Percentiles rank a stretch among this genome's conserved stretches.
These are phyloP conservation scores for Pleurotus platypus DNA, from an alignment of 768 basidiomycete genomes.

Conservation along the genomic window DNA sequence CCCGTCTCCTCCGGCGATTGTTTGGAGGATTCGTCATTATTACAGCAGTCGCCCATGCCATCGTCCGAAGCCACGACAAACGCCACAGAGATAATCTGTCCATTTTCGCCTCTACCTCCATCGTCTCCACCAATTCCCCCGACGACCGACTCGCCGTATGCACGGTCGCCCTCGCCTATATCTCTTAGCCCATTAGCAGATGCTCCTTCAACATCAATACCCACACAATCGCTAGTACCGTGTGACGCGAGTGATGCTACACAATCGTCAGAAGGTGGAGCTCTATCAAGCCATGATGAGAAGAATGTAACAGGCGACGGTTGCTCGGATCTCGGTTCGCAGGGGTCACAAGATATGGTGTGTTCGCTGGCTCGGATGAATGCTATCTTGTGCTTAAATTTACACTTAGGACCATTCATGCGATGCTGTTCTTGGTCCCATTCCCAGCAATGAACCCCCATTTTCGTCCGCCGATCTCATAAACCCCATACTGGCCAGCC, in stretches of 20 bases:
- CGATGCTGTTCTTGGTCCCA: too few relatives aligned
- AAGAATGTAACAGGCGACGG: background rate
- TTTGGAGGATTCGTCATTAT: conserved; percentile 19
- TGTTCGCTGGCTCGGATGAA: background rate
- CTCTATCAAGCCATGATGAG: background rate
- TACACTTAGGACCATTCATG: background rate
- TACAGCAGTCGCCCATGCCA: conserved; percentile 10
- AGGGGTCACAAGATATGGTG: conserved; percentile 4
- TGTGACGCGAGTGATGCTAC: background rate
- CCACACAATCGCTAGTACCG: background rate
- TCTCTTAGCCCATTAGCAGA: too few relatives aligned
- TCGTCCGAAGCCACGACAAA: conserved; percentile 5
- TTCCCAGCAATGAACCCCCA: too few relatives aligned
- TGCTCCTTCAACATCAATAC: too few relatives aligned
- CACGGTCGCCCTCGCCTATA: too few relatives aligned
- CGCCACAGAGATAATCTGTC: too few relatives aligned
- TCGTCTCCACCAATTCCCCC: conserved; percentile 15
- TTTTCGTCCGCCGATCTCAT: background rate
- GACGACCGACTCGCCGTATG: background rate
- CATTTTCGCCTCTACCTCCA: conserved; percentile 26
- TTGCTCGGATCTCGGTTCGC: background rate
- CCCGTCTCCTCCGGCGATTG: conserved; percentile 14
- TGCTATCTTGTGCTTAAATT: background rate
- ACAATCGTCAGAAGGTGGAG: background rate
- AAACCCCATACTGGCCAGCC: background rate